Base-by-base conservation (phyloP, 2,329 filamentous ascomycete genomes). In the Aspergillus chevalieri region DNA sequence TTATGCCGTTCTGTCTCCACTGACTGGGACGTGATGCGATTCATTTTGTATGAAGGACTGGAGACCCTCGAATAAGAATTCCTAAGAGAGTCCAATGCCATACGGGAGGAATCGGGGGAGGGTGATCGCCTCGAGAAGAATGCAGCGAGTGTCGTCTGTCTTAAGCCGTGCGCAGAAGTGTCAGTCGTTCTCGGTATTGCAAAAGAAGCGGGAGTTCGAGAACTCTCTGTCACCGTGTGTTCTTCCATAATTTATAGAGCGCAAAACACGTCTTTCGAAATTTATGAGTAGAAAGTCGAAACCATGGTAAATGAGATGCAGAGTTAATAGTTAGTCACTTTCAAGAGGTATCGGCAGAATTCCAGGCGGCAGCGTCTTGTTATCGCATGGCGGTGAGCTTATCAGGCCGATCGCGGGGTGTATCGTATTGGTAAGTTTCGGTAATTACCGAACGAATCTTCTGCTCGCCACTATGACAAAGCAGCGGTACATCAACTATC, bases 351-450 rank as follows among this genome's bases (percentile, higher is more conserved):
- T 24, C 22, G 24, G 12, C 28, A 39, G 22, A 14, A 26, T 21
- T 12, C 12, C 19, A 48, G 24, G 24, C 44, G 8, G 10, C 21
- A 33, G 24, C 6, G 12, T 21, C 38, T 41, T 19, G 38, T 17
- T 41, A 41, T 24, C 44, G 8, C n/a, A 47, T 54, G 26, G 63
- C 61, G 62, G 62, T 64, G 51, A 55, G 47, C 56, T 62, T 65
- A 64, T 64, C 61, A 28, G 47, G 52, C 60, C 58, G 60, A 62
- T 60, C 43, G 49, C 52, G 49, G 51, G 53, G 47, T 19, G 24
- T 30, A 43, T 39, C 4, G 22, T 43, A 30, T 12, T 12, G 26
- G 26, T 30, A 30, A 30, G 4, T 30, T 12, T 30, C 10, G 26
- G 26, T 30, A 30, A 38, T 38, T 38, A 38, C 14, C 17, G 17